Conservation (phyloP, 116 monocot genomes). For the Dioscorea cayenensis region DNA sequence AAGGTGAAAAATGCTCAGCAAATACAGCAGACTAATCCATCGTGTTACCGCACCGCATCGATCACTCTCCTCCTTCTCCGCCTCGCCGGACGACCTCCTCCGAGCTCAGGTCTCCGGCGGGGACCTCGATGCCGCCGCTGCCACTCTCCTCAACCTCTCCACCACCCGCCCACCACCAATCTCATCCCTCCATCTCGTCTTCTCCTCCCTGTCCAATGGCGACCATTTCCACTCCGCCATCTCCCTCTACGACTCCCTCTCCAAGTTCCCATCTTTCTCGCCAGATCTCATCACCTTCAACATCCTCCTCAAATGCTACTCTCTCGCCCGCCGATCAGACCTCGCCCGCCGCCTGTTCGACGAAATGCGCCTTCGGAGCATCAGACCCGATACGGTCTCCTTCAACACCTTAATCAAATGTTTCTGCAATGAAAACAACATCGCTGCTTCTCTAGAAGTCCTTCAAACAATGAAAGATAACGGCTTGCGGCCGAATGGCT, state of each 20-base stretch:
- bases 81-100: slow-evolving; percentile 2
- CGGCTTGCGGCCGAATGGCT: slow-evolving; percentile 19
- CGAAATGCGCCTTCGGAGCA: slow-evolving; percentile 7
- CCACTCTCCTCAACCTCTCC: slow-evolving; percentile 9
- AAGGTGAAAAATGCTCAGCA: neutral
- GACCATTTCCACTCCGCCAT: slow-evolving; percentile 11
- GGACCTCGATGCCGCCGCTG: slow-evolving; percentile 15
- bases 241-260: slow-evolving; percentile 18
- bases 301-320: slow-evolving; percentile 18
- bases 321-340: slow-evolving; percentile 8
- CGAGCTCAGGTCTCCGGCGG: slow-evolving; percentile 8
- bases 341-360: slow-evolving; percentile 14
- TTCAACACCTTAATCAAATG: slow-evolving; percentile 30
- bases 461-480: slow-evolving; percentile 8
- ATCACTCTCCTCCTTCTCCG: neutral
- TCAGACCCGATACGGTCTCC: slow-evolving; percentile 9
- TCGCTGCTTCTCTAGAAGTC: slow-evolving; percentile 6
- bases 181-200: slow-evolving; percentile 12
- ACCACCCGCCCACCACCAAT: slow-evolving; percentile 7
- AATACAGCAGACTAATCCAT: neutral
- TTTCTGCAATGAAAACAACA: slow-evolving; percentile 7
- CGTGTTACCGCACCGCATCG: neutral
- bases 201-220: slow-evolving; percentile 24
- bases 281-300: slow-evolving; percentile 25
- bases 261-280: neutral